Evolutionary conservation across 305 asterid species (phyloP).

Genomic region (Withania somnifera): DNA sequence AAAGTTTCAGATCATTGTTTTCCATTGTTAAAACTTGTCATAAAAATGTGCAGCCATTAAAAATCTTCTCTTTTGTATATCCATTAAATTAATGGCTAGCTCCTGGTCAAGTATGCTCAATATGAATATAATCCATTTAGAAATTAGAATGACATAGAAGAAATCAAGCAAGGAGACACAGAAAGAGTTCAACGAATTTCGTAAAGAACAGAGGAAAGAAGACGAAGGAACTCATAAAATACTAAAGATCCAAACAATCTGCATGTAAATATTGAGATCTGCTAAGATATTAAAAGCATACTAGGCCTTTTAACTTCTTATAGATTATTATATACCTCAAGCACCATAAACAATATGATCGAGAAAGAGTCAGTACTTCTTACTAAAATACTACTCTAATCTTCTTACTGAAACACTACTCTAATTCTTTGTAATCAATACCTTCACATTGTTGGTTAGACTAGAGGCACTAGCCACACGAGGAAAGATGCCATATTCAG

Average conservation of each 20-base stretch:
- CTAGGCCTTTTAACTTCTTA: neutral
- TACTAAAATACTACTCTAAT: neutral
- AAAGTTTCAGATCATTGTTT: neutral
- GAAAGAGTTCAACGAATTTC: neutral
- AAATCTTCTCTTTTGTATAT: neutral
- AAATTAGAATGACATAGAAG: neutral
- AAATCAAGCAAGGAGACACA: neutral
- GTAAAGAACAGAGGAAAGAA: neutral
- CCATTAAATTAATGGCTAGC: neutral
- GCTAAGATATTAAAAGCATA: neutral
- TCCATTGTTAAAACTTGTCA: neutral
- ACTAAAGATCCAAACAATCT: neutral
- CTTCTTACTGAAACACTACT: neutral
- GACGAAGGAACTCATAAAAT: neutral
- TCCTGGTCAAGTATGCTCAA: neutral
- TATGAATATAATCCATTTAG: neutral
- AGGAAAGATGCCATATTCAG: constrained; percentile 84
- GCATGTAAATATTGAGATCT: neutral
- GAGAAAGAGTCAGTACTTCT: neutral
- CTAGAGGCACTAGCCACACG: constrained; percentile 85
- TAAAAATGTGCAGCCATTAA: neutral
- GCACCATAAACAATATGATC: neutral
- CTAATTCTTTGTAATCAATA: constrained; percentile 13
- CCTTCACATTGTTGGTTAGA: constrained; percentile 78
- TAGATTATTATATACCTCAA: neutral